Base-by-base conservation (phyloP, 805 yeast species). In the Yamadazyma paraphyllophila region DNA sequence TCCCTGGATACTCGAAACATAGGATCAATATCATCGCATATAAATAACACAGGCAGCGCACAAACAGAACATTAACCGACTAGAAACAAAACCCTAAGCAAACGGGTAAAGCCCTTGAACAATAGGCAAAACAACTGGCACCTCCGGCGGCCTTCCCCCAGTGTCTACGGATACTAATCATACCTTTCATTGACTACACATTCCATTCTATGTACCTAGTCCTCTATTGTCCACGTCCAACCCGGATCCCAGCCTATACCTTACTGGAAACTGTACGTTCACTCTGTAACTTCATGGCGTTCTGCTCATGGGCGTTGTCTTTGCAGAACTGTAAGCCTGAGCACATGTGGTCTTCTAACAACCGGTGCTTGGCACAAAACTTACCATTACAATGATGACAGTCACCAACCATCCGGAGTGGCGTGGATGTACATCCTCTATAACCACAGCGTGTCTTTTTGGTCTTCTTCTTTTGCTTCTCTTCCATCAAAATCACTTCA, bases 321-420 rank as follows among this genome's bases (percentile, higher is more conserved):
- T 88, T 88, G 71, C 95, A 88, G 52, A 70, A 76, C 59, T 83
- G 85, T 48, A 89, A 75, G 6, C 94, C 96, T 46, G 76, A 73
- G 62, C 97, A 89, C 48, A 75, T 63, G 66, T 89, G 97, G 63
- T 83, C 89, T 65, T 89, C 97, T 67, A 90, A 73, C 45, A 89
- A 72, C 46, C 97, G 77, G 68, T 89, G 97, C 58, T 85, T 85
- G 27, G 92, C 84, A 65, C 97, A 89, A 64, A 81, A 89, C 58
- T 83, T 85, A 37, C 96, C 95, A 39, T 80, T 79, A 64, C 97
- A 89, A 60, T 83, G 85, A 44, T 82, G 77, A 64, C 97, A 89
- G 62, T 84, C 90, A 39, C 97, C 97, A 36, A 88, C 82, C 73
- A 79, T 74, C 54, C 82, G 68, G 40, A 78, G 67, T 0, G 91